A percentile compares a stretch with the other conserved stretches of the same genome.
Conservation (phyloP, 331 rosid genomes). For the Rhamnella rubrinervis region DNA sequence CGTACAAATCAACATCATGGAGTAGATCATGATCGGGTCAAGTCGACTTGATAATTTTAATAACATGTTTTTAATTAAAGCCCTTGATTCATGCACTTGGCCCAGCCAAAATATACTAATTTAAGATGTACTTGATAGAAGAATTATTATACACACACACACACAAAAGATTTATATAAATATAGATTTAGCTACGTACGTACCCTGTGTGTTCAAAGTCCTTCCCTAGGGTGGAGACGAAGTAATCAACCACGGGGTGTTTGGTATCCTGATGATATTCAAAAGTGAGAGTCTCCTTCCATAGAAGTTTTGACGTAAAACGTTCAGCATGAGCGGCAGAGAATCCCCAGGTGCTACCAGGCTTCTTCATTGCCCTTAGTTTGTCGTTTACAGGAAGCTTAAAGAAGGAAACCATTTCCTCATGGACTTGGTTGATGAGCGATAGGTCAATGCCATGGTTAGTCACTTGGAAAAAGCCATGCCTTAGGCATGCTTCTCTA, state of each 20-base stretch:
- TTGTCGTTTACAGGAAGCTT: conserved; percentile 48
- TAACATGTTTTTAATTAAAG: no score
- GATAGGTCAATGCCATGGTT: conserved; percentile 53
- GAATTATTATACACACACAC: not conserved
- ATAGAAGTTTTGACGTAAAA: conserved; percentile 59
- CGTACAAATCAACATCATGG: not conserved
- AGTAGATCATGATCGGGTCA: no score
- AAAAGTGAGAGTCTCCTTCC: conserved; percentile 83
- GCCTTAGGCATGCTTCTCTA: conserved; percentile 42
- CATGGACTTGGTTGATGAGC: conserved; percentile 46
- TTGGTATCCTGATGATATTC: conserved; percentile 26
- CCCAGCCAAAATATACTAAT: no score
- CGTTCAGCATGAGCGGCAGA: conserved; percentile 76
- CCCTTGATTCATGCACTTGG: no score
- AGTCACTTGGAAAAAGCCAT: conserved; percentile 70
- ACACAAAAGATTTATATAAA: no score
- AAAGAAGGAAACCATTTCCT: conserved; percentile 44
- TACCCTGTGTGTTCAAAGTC: conserved; percentile 64
- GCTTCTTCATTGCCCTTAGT: conserved; percentile 19
- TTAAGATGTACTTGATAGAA: not conserved
- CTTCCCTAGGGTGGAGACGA: conserved; percentile 44
- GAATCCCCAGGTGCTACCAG: conserved; percentile 49
- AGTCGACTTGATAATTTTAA: no score
- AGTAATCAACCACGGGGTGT: conserved; percentile 46
- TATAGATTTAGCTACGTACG: not conserved